These are phyloP conservation scores for Cutaneotrichosporon daszewskae DNA, from an alignment of 1,284 basidiomycete species.

Conservation along the genomic window DNA sequence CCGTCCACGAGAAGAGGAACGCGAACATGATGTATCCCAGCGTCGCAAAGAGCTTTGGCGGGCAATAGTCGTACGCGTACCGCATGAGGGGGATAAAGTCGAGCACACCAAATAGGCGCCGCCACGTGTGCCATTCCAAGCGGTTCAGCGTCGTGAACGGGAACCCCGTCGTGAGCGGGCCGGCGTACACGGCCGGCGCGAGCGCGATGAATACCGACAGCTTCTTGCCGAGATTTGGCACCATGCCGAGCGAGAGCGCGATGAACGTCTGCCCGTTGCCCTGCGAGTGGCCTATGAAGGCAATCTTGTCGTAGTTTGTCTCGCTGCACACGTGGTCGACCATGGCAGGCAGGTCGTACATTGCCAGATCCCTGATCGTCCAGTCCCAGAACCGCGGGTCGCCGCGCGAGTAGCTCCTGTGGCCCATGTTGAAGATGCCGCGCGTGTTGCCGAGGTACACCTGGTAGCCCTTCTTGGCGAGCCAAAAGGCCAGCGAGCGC, in stretches of 20 bases:
- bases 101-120: constrained; percentile 55
- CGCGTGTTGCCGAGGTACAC: constrained; percentile 60
- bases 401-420: constrained; percentile 50
- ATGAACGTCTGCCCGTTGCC: constrained; percentile 56
- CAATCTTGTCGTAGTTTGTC: constrained; percentile 58
- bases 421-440: constrained; percentile 60
- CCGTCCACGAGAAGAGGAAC: constrained; percentile 57
- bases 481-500: constrained; percentile 58
- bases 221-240: constrained; percentile 55
- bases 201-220: constrained; percentile 58
- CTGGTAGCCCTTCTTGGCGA: constrained; percentile 56
- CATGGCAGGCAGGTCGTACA: constrained; percentile 59
- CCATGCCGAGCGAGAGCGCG: constrained; percentile 56
- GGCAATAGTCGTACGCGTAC: constrained; percentile 56
- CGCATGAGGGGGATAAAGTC: constrained; percentile 62
- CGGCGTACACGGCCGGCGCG: constrained; percentile 59
- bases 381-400: constrained; percentile 62
- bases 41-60: constrained; percentile 49
- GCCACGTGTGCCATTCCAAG: constrained; percentile 56
- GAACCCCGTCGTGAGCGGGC: constrained; percentile 57
- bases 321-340: constrained; percentile 56
- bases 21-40: constrained; percentile 56
- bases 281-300: constrained; percentile 60
- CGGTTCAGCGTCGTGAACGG: constrained; percentile 54
- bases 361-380: constrained; percentile 58